A percentile compares a stretch with the other conserved stretches of the same genome.
Evolutionary conservation across 1,284 basidiomycete species (phyloP).

Genomic region (Fomitopsis betulina): DNA sequence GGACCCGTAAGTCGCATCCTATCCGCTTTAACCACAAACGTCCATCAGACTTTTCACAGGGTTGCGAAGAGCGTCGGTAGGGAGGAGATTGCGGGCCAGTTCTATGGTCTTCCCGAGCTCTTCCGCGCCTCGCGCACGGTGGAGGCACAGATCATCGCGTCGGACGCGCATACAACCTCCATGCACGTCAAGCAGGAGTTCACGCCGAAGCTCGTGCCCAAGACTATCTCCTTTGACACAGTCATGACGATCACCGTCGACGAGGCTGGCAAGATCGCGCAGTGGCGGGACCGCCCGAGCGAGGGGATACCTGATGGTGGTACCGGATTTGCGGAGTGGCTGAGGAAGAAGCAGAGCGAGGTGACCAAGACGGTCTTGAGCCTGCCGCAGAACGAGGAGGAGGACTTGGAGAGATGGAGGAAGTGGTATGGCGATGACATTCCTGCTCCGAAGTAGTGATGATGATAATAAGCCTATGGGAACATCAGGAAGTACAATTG

Average conservation of each 20-base stretch:
- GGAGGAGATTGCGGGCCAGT: not conserved
- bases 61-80: not conserved
- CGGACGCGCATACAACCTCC: not conserved
- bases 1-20: not conserved
- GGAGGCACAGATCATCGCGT: not conserved
- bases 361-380: not conserved
- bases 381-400: not conserved
- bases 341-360: not conserved
- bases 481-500: too few species aligned
- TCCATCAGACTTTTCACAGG: not conserved
- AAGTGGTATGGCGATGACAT: not conserved
- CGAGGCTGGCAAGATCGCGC: not conserved
- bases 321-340: not conserved
- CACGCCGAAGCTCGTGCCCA: slow-evolving; percentile 1
- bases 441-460: not conserved
- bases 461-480: too few species aligned
- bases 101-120: slow-evolving; percentile 1
- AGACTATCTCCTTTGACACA: not conserved
- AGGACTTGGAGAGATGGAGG: not conserved
- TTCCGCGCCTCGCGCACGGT: not conserved
- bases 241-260: not conserved
- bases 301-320: not conserved
- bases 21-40: not conserved
- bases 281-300: not conserved
- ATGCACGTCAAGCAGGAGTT: not conserved